Percentiles rank a stretch among this genome's conserved stretches.
phyloP scores from a whole-genome alignment of 768 basidiomycete genomes.

The Rhizopogon vulgaris region DNA sequence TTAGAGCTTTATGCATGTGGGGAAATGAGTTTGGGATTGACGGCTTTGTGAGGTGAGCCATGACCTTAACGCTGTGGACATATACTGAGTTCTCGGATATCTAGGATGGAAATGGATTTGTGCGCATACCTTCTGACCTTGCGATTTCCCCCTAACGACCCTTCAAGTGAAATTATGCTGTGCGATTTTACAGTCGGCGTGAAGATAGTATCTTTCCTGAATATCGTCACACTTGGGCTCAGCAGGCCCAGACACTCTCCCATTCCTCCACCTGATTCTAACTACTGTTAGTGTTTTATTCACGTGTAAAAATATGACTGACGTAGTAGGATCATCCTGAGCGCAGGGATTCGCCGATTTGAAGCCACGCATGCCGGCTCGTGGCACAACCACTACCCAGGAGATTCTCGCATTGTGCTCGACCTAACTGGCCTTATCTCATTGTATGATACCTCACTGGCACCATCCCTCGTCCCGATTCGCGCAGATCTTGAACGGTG shows the following conservation, averaged over 20 bases:
- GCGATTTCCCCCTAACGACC: neutral
- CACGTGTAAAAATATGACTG: too few relatives aligned
- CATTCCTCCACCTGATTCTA: neutral
- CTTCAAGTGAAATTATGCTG: conserved; percentile 32
- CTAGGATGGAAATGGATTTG: conserved; percentile 28
- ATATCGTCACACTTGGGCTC: conserved; percentile 12
- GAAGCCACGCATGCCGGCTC: conserved; percentile 15
- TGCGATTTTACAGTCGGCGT: conserved; percentile 28
- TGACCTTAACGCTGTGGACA: neutral
- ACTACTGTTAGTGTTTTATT: neutral
- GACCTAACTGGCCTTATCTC: conserved; percentile 18
- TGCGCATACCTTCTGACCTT: conserved; percentile 7
- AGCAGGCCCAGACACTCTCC: neutral
- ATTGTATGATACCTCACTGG: conserved; percentile 22
- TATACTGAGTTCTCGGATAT: neutral
- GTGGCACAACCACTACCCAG: conserved; percentile 22
- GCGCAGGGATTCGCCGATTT: neutral
- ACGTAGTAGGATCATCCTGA: neutral
- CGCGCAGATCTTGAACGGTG: conserved; percentile 14
- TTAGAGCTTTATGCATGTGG: conserved; percentile 27
- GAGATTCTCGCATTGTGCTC: conserved; percentile 19
- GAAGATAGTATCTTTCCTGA: conserved; percentile 18
- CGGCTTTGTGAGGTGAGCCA: conserved; percentile 24
- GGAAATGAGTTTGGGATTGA: conserved; percentile 25
- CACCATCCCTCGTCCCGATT: conserved; percentile 10